Evolutionary conservation across 257 asterid genomes (phyloP).

Genomic region (Nicotiana tabacum): DNA sequence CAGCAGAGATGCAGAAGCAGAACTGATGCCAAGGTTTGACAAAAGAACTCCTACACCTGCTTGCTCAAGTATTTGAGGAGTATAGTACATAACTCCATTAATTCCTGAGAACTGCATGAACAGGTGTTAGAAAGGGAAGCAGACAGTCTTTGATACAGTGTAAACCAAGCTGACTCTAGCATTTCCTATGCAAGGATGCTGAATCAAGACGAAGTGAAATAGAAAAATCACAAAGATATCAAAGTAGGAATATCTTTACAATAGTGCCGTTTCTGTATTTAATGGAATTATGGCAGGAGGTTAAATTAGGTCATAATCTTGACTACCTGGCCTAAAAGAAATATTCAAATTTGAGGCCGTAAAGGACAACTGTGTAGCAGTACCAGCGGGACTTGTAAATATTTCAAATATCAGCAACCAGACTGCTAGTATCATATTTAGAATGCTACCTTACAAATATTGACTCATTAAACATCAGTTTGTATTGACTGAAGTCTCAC

Average conservation of each 20-base stretch:
- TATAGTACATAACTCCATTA: conserved; percentile 54
- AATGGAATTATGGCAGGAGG: neutral
- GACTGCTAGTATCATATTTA: neutral
- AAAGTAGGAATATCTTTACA: neutral
- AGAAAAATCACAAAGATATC: neutral
- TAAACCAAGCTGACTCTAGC: neutral
- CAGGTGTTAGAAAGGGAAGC: neutral
- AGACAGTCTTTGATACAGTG: neutral
- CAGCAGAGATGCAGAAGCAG: conserved; percentile 54
- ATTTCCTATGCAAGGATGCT: neutral
- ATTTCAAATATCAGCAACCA: neutral
- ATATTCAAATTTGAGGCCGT: neutral
- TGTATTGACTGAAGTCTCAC: neutral
- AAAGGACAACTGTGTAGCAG: neutral
- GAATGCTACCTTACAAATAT: neutral
- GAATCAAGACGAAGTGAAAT: neutral
- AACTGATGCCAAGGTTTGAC: conserved; percentile 47
- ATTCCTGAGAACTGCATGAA: conserved; percentile 57
- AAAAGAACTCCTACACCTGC: conserved; percentile 61
- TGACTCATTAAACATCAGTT: neutral
- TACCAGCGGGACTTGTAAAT: neutral
- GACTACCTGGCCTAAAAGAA: neutral
- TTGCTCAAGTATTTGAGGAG: conserved; percentile 75
- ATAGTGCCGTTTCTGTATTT: neutral
- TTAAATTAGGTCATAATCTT: neutral